phyloP scores from a whole-genome alignment of 2,329 filamentous ascomycete genomes.

The Colletotrichum orchidophilum region DNA sequence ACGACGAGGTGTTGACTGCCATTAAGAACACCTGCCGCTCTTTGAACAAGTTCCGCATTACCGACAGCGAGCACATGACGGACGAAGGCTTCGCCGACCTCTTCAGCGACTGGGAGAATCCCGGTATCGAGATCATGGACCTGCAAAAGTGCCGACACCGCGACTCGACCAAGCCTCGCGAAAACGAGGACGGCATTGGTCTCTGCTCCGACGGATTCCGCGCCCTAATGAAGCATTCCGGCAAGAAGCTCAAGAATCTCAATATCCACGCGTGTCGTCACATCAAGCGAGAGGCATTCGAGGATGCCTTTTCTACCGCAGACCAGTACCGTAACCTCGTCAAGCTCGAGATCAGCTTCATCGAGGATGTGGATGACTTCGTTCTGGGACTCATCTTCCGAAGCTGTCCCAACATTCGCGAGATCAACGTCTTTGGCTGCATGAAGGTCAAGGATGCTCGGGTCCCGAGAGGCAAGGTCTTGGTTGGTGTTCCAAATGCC shows the following conservation, averaged over 20 bases:
- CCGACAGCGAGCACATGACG: conserved; percentile 78
- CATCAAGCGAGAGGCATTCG: conserved; percentile 77
- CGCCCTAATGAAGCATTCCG: conserved; percentile 87
- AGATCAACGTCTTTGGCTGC: conserved; percentile 71
- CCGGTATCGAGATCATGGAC: conserved; percentile 75
- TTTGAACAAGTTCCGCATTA: conserved; percentile 82
- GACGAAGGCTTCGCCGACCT: conserved; percentile 78
- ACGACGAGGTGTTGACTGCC: conserved; percentile 75
- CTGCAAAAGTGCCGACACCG: conserved; percentile 81
- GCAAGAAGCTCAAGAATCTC: conserved; percentile 69
- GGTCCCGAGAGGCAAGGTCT: conserved; percentile 64
- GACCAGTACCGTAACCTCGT: conserved; percentile 73
- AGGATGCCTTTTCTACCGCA: conserved; percentile 73
- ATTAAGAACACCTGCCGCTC: conserved; percentile 76
- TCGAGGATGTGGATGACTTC: conserved; percentile 72
- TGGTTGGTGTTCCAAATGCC: conserved; percentile 68
- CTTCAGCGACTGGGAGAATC: conserved; percentile 81
- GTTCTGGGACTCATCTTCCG: conserved; percentile 72
- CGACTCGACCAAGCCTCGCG: conserved; percentile 74
- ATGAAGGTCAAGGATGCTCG: conserved; percentile 66
- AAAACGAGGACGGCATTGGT: conserved; percentile 73
- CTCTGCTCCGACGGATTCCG: conserved; percentile 80
- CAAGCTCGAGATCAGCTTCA: conserved; percentile 82
- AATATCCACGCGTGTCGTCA: conserved; percentile 88
- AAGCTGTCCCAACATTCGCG: conserved; percentile 67